Conservation (phyloP, 345 rosid genomes). For the Toxicodendron radicans region DNA sequence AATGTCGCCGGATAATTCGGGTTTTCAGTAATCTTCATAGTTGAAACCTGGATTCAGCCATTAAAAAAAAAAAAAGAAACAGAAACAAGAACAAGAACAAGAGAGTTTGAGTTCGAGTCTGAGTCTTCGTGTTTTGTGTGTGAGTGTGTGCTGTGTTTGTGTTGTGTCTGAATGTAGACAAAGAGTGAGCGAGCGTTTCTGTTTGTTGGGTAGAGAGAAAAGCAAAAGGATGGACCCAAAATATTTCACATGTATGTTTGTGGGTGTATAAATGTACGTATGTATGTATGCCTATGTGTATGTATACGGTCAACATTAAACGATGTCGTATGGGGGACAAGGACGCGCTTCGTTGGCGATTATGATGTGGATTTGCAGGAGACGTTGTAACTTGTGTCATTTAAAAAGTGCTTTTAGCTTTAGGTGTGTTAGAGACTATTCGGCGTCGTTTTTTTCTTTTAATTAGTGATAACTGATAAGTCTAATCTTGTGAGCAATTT, state of each 20-base stretch:
- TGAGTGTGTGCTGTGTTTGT: not conserved
- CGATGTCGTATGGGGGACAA: conserved; percentile 14
- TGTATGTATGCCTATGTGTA: not conserved
- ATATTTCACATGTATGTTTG: not conserved
- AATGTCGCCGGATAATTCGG: conserved; percentile 46
- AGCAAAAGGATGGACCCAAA: not conserved
- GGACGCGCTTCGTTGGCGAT: conserved; percentile 3
- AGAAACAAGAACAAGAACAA: not conserved
- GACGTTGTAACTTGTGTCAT: conserved; percentile 10
- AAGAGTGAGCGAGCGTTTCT: conserved; percentile 6
- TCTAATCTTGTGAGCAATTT: too few species aligned
- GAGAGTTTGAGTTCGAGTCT: not conserved
- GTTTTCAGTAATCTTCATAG: conserved; percentile 75
- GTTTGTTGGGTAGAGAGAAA: not conserved
- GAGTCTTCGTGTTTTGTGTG: conserved; percentile 8
- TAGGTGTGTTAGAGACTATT: not conserved
- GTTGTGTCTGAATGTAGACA: conserved; percentile 5
- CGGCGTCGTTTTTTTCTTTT: not conserved
- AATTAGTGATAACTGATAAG: too few species aligned
- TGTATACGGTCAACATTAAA: conserved; percentile 17
- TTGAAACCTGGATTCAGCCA: conserved; percentile 22
- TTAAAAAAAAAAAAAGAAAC: conserved; percentile 8
- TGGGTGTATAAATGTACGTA: not conserved
- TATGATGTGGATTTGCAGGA: conserved; percentile 20
- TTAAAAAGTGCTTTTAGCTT: too few species aligned